Evolutionary conservation across 768 basidiomycete genomes (phyloP), one percentile per base, ranked within the genome.

Genomic region (Krasilnikovozyma curviuscula): DNA sequence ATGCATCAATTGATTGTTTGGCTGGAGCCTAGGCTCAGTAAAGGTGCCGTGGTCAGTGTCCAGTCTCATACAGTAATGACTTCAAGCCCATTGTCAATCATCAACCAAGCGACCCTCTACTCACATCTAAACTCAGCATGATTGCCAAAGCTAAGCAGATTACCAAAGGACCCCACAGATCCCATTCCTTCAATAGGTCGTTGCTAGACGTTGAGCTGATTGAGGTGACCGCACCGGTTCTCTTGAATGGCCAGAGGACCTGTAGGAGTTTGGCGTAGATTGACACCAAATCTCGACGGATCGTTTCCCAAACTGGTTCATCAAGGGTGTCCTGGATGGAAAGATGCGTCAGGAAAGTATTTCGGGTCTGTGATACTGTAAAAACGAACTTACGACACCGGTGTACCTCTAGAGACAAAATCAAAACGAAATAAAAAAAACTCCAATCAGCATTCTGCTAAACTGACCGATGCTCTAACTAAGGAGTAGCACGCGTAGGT

Each of bases 311-410:
- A 2, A 52, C 50, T 8, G 50, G 50, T 34, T 52, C 50, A 27
- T 52, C 50, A 18, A 52, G 50, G 8, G 50, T 52, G 46, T 52
- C 48, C 40, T n/a, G n/a, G n/a, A n/a, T n/a, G n/a, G n/a, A n/a
- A n/a, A n/a, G n/a, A n/a, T n/a, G n/a, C n/a, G n/a, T n/a, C n/a
- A n/a, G n/a, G n/a, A n/a, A n/a, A n/a, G n/a, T n/a, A n/a, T n/a
- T n/a, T n/a, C n/a, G n/a, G n/a, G n/a, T n/a, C n/a, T n/a, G n/a
- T n/a, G n/a, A n/a, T n/a, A n/a, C n/a, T n/a, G n/a, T n/a, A n/a
- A n/a, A n/a, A n/a, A n/a, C n/a, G n/a, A n/a, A n/a, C n/a, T n/a
- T n/a, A n/a, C n/a, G n/a, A 46, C 41, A 3, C 50, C 50, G 6
- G 50, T 52, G 35, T 52, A 52, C n/a, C 50, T 42, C 50, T 52